Conservation (phyloP, 805 yeast species). For the Metschnikowia shivogae region DNA sequence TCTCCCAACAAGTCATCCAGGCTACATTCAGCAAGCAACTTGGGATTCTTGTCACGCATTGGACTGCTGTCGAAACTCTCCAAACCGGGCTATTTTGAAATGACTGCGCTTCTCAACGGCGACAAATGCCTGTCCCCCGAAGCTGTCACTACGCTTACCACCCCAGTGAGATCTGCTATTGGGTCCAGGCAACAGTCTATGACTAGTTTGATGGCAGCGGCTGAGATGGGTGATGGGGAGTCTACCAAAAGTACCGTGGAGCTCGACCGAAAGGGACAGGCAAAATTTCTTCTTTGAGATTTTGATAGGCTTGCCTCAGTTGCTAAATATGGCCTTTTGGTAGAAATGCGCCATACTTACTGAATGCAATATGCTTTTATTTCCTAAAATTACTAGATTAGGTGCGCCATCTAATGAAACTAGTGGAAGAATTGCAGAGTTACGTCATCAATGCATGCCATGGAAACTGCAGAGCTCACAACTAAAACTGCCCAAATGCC, state of each 20-base stretch:
- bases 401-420: too few relatives aligned
- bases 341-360: too few relatives aligned
- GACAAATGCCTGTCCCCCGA: constrained; percentile 18
- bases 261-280: neutral
- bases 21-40: constrained; percentile 4
- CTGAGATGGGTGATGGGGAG: neutral
- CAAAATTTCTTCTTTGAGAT: neutral
- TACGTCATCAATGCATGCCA: neutral
- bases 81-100: constrained; percentile 2
- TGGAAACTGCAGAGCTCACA: neutral
- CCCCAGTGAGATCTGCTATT: constrained; percentile 15
- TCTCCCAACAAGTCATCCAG: constrained; percentile 5
- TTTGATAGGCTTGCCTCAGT: neutral
- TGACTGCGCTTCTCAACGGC: constrained; percentile 11
- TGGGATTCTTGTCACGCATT: constrained; percentile 1
- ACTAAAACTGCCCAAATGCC: too few relatives aligned
- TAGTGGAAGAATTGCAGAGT: too few relatives aligned
- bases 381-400: too few relatives aligned
- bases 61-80: constrained; percentile 4
- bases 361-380: too few relatives aligned
- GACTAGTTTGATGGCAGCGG: constrained; percentile 5
- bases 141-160: constrained; percentile 15
- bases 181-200: constrained; percentile 15
- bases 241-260: neutral
- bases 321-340: too few relatives aligned